Evolutionary conservation across 2,329 filamentous ascomycete genomes (phyloP).

Genomic region (Golovinomyces cichoracearum): DNA sequence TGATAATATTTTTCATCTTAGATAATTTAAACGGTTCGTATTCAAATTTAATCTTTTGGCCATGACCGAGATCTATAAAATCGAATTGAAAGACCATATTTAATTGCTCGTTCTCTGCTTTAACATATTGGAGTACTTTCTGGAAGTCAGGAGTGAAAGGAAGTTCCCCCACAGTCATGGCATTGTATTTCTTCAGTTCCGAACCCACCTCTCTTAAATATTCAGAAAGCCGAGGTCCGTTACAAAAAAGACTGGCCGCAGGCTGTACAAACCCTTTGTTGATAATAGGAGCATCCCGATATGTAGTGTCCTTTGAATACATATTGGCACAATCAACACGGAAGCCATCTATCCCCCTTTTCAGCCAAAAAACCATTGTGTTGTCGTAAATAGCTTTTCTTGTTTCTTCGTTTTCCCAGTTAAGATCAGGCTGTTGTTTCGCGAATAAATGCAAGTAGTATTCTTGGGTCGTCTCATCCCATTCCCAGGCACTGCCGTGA

Average conservation of each 20-base stretch:
- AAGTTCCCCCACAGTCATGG: conserved; percentile 44
- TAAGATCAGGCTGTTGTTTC: conserved; percentile 52
- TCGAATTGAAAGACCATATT: conserved; percentile 45
- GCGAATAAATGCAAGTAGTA: conserved; percentile 57
- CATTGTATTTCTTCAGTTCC: conserved; percentile 30
- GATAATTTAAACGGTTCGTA: conserved; percentile 21
- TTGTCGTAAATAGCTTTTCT: conserved; percentile 42
- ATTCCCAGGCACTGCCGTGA: conserved; percentile 37
- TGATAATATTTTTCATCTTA: conserved; percentile 23
- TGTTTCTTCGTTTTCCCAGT: conserved; percentile 49
- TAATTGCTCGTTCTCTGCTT: conserved; percentile 25
- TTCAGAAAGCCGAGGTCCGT: conserved; percentile 41
- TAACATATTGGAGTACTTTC: conserved; percentile 26
- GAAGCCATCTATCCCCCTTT: conserved; percentile 46
- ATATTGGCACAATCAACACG: conserved; percentile 48
- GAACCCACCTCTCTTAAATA: conserved; percentile 36
- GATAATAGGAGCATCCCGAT: conserved; percentile 30
- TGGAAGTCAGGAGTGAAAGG: conserved; percentile 31
- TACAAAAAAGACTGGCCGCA: conserved; percentile 18
- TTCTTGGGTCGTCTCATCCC: conserved; percentile 40
- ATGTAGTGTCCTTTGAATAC: conserved; percentile 35
- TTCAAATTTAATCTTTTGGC: conserved; percentile 27
- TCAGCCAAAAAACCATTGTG: conserved; percentile 54
- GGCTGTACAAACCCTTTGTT: conserved; percentile 22
- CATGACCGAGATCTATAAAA: conserved; percentile 29